These are phyloP conservation scores for Raffaelea arxii DNA, from an alignment of 2,329 filamentous ascomycete genomes.

Conservation along the genomic window DNA sequence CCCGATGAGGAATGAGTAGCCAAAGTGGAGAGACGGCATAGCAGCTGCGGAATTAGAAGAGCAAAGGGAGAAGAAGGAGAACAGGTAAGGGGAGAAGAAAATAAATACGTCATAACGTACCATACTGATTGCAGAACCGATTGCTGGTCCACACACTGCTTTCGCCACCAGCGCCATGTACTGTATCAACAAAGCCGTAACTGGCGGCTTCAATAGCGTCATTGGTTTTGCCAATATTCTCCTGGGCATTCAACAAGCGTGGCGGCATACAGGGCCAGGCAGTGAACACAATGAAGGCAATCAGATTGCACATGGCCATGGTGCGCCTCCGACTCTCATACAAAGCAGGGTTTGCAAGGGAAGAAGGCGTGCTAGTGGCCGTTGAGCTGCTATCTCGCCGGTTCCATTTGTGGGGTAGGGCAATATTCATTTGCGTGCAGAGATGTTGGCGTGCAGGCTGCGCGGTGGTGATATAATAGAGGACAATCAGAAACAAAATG, in stretches of 20 bases:
- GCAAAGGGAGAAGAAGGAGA: not conserved
- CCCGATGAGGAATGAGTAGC: constrained; percentile 64
- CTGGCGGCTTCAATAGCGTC: constrained; percentile 48
- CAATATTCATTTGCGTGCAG: constrained; percentile 7
- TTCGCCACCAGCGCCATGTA: constrained; percentile 44
- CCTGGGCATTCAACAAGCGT: constrained; percentile 33
- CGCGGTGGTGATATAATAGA: constrained; percentile 63
- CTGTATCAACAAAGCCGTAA: constrained; percentile 52
- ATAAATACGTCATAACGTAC: not conserved
- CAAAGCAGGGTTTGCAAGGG: constrained; percentile 25
- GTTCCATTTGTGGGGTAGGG: not conserved
- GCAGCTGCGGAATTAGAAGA: constrained; percentile 25
- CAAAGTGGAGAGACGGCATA: constrained; percentile 69
- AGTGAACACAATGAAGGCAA: constrained; percentile 52
- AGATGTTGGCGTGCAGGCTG: constrained; percentile 19
- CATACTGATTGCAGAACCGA: constrained; percentile 64
- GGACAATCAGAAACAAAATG: constrained; percentile 54
- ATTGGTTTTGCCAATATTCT: constrained; percentile 26
- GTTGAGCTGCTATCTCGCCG: too few relatives aligned
- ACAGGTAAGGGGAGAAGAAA: not conserved
- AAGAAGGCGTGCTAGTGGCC: not conserved
- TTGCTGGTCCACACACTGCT: constrained; percentile 65
- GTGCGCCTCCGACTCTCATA: constrained; percentile 33
- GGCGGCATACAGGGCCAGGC: constrained; percentile 49
- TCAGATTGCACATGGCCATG: constrained; percentile 47